Evolutionary conservation across 129 eudicot genomes (phyloP).

Genomic region (Artemisia tridentata): DNA sequence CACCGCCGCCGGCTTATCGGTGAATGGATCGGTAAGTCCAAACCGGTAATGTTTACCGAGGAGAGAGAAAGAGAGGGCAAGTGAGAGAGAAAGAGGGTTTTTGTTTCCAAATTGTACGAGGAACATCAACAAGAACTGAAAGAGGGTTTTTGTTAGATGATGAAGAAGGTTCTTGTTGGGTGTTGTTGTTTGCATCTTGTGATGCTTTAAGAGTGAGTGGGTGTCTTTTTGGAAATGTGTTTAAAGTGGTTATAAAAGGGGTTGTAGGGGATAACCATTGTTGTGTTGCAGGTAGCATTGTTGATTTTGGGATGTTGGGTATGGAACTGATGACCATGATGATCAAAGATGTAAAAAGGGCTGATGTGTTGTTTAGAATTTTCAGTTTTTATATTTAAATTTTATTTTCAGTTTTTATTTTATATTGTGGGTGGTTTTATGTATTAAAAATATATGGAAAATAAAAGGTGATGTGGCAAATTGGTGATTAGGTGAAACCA

Average conservation of each 20-base stretch:
- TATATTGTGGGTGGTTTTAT: no score
- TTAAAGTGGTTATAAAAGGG: slow-evolving; percentile 25
- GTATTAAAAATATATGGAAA: no score
- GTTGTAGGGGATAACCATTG: slow-evolving; percentile 29
- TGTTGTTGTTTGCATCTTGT: slow-evolving; percentile 35
- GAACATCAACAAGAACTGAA: slow-evolving; percentile 49
- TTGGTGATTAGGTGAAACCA: no score
- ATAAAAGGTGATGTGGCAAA: no score
- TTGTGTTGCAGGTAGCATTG: slow-evolving; percentile 31
- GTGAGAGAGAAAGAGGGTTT: no score
- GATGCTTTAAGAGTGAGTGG: slow-evolving; percentile 43
- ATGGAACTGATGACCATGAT: slow-evolving; percentile 39
- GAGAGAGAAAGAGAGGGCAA: no score
- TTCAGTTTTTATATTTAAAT: no score
- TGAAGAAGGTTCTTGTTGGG: slow-evolving; percentile 38
- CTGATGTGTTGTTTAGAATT: not conserved
- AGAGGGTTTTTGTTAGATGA: slow-evolving; percentile 46
- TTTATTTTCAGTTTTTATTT: no score
- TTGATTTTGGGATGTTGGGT: slow-evolving; percentile 38
- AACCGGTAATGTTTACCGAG: no score
- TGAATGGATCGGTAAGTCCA: no score
- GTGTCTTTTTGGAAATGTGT: slow-evolving; percentile 36
- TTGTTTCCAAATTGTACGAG: slow-evolving; percentile 64
- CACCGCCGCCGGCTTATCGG: no score
- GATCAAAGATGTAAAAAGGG: slow-evolving; percentile 14